These are phyloP conservation scores for Tolypocladium ovalisporum DNA, from an alignment of 2,329 filamentous ascomycete genomes.

Conservation along the genomic window DNA sequence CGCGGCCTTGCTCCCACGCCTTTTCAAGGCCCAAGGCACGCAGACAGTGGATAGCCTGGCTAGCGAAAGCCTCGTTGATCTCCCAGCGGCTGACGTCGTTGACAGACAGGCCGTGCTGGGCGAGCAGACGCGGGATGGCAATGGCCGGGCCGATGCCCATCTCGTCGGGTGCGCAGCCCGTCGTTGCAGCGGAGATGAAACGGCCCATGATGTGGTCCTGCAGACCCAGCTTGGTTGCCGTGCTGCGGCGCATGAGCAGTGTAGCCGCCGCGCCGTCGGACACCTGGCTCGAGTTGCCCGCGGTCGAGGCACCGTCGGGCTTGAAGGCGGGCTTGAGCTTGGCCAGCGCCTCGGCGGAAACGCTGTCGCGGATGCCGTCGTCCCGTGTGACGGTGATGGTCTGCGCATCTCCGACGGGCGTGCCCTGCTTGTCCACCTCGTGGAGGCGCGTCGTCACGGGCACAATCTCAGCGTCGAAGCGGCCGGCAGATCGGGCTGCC, in stretches of 20 bases:
- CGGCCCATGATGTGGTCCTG: conserved; percentile 62
- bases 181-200: conserved; percentile 66
- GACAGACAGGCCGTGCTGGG: conserved; percentile 51
- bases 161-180: conserved; percentile 77
- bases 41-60: conserved; percentile 59
- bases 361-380: conserved; percentile 67
- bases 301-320: conserved; percentile 63
- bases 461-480: conserved; percentile 70
- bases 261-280: conserved; percentile 79
- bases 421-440: conserved; percentile 50
- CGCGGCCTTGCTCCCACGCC: conserved; percentile 51
- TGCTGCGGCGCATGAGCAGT: conserved; percentile 75
- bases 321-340: conserved; percentile 82
- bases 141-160: conserved; percentile 88
- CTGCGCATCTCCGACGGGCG: conserved; percentile 43
- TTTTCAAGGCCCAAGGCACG: conserved; percentile 56
- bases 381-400: conserved; percentile 62
- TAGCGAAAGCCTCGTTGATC: conserved; percentile 76
- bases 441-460: conserved; percentile 63
- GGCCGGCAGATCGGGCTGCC: conserved; percentile 54
- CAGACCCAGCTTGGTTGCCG: conserved; percentile 63
- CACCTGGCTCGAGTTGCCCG: conserved; percentile 78
- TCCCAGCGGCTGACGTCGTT: conserved; percentile 79
- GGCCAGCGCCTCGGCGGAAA: conserved; percentile 58
- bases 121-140: conserved; percentile 74